phyloP scores from a whole-genome alignment of 2,329 filamentous ascomycete species.

The Penicillium griseofulvum region DNA sequence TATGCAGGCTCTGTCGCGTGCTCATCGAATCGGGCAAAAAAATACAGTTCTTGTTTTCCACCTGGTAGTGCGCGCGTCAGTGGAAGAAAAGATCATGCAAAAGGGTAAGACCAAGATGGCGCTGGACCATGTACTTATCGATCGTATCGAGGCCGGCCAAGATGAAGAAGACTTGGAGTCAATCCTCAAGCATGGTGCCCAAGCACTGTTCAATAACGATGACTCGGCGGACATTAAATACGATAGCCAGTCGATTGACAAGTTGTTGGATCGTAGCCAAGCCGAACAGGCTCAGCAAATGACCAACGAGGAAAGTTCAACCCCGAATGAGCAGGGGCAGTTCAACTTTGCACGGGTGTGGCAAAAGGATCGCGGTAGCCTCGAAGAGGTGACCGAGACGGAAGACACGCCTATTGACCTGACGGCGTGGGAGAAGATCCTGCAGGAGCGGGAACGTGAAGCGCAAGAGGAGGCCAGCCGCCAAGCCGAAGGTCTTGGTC shows the following conservation, averaged over 20 bases:
- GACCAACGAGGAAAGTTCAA: slow-evolving; percentile 20
- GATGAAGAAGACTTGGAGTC: slow-evolving; percentile 79
- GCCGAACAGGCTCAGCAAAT: slow-evolving; percentile 71
- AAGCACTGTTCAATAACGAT: slow-evolving; percentile 78
- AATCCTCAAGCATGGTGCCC: slow-evolving; percentile 82
- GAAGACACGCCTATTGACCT: slow-evolving; percentile 56
- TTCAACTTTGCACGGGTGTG: slow-evolving; percentile 91
- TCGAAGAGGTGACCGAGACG: slow-evolving; percentile 59
- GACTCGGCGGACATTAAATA: slow-evolving; percentile 72
- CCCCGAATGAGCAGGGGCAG: slow-evolving; percentile 64
- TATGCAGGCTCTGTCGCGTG: slow-evolving; percentile 88
- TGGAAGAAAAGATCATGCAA: slow-evolving; percentile 94
- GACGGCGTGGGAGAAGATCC: slow-evolving; percentile 84
- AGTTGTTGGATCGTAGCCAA: slow-evolving; percentile 80
- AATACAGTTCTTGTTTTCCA: slow-evolving; percentile 96
- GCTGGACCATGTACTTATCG: slow-evolving; percentile 90
- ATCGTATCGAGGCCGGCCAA: slow-evolving; percentile 83
- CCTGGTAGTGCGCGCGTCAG: slow-evolving; percentile 81
- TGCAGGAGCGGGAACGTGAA: slow-evolving; percentile 75
- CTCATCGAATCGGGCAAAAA: slow-evolving; percentile 93
- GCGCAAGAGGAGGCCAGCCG: slow-evolving; percentile 69
- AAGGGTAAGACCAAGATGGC: slow-evolving; percentile 95
- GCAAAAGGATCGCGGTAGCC: slow-evolving; percentile 72
- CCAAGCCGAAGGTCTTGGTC: slow-evolving; percentile 73
- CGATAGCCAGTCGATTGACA: slow-evolving; percentile 78